Evolutionary conservation across 345 rosid species (phyloP), one percentile per base, ranked within the genome.

Genomic region (Durio zibethinus): DNA sequence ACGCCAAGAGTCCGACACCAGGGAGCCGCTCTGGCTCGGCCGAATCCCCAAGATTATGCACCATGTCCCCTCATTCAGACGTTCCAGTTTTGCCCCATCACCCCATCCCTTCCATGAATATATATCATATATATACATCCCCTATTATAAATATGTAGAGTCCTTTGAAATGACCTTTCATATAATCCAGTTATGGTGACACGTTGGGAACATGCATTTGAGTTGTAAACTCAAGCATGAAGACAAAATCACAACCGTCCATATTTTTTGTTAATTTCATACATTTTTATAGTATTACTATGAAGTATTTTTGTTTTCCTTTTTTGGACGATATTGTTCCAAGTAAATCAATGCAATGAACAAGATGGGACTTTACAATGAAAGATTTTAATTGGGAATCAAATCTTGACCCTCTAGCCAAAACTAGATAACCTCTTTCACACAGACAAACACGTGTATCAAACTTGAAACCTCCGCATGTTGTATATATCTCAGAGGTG

Each of bases 151-250:
- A 35, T 52, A 10, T 38, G 72, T 74, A 79, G 73, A 79, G 77
- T 75, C 70, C 3, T 10, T 83, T 84, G 92, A 89, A 82, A 80
- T 85, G 91, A 89, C 90, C 74, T 83, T 72, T 88, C 90, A 73
- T 86, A 81, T 66, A 42, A 66, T 80, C 79, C 59, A 59, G 63
- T 25, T 25, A 57, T 53, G 77, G 31, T 75, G 63, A 72, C 83
- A 82, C 81, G 45, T 80, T 71, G 52, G 52, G 72, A 10, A 54
- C 87, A 75, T 82, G 88, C 87, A 79, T 64, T 84, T 79, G 76
- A 74, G 67, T 45, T 2, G 43, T 42, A 29, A 47, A 40, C 42
- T 73, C 74, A 21, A 21, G 40, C 77, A 52, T 23, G 45, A 38
- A 12, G 80, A 71, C 81, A 78, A 82, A 54, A 50, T 47, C 80